A percentile compares a stretch with the other conserved stretches of the same genome.
Evolutionary conservation across 148 eudicot genomes (phyloP).

Genomic region (Amaranthus cruentus): DNA sequence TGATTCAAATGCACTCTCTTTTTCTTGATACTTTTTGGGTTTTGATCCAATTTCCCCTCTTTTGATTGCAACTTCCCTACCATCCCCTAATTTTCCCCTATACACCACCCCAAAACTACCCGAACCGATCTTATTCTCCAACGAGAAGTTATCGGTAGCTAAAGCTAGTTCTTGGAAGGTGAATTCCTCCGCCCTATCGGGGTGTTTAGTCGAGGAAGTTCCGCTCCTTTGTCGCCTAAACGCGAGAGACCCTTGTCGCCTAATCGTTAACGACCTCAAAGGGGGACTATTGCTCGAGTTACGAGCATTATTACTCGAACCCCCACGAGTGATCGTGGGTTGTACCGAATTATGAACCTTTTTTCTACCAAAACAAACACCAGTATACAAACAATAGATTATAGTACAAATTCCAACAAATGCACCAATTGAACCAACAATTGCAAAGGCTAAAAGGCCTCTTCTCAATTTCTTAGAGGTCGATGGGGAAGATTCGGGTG

Average conservation of each 20-base stretch:
- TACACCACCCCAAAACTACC: constrained; percentile 95
- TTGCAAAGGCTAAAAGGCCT: constrained; percentile 69
- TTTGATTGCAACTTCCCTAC: constrained; percentile 89
- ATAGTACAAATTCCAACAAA: constrained; percentile 63
- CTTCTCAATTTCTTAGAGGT: constrained; percentile 42
- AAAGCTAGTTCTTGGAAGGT: constrained; percentile 54
- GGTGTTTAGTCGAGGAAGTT: constrained; percentile 59
- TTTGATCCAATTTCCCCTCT: constrained; percentile 59
- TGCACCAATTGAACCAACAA: constrained; percentile 73
- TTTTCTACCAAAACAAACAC: constrained; percentile 80
- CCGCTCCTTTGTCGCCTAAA: constrained; percentile 95
- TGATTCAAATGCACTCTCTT: constrained; percentile 86
- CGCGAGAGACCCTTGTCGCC: constrained; percentile 68
- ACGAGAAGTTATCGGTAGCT: constrained; percentile 67
- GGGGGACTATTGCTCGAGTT: constrained; percentile 48
- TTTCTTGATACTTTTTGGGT: constrained; percentile 69
- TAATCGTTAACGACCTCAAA: constrained; percentile 68
- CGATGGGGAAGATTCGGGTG: constrained; percentile 17
- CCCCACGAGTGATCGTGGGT: constrained; percentile 63
- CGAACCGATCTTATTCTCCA: constrained; percentile 79
- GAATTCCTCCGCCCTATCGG: constrained; percentile 76
- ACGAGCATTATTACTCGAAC: constrained; percentile 37
- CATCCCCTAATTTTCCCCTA: constrained; percentile 69
- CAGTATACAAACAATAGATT: constrained; percentile 63
- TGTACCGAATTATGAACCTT: constrained; percentile 88